These are phyloP conservation scores for Prunus davidiana DNA, from an alignment of 306 rosid species.

Conservation along the genomic window DNA sequence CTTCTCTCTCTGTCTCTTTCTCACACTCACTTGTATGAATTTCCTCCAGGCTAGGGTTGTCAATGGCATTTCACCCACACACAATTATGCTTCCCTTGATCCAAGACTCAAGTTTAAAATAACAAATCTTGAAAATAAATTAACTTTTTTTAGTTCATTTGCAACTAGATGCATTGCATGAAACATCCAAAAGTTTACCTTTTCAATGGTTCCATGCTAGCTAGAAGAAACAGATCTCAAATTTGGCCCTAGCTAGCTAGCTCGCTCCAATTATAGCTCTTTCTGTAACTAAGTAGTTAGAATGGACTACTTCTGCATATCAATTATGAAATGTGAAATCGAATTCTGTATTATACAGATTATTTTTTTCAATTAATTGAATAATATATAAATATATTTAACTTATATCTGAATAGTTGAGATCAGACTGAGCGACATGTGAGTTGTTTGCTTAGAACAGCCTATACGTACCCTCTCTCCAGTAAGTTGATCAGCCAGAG, in stretches of 20 bases:
- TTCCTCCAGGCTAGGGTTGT: not conserved
- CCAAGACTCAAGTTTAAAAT: slow-evolving; percentile 7
- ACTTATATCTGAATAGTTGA: too few species aligned
- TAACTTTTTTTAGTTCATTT: not conserved
- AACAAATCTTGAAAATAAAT: not conserved
- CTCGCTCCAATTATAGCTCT: not conserved
- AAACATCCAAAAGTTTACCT: not conserved
- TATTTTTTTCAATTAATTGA: too few species aligned
- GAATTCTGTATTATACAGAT: too few species aligned
- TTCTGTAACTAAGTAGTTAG: too few species aligned
- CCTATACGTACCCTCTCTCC: too few species aligned
- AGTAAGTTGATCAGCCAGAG: not conserved
- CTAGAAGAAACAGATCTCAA: not conserved
- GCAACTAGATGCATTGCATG: not conserved
- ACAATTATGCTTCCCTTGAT: slow-evolving; percentile 16
- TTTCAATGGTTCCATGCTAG: not conserved
- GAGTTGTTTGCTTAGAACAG: too few species aligned
- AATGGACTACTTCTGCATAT: too few species aligned
- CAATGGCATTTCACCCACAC: not conserved
- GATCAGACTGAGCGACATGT: too few species aligned
- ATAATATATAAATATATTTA: too few species aligned
- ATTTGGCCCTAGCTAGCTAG: not conserved
- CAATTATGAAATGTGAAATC: too few species aligned
- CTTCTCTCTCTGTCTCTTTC: slow-evolving; percentile 42
- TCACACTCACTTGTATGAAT: slow-evolving; percentile 4